phyloP scores from a whole-genome alignment of 2,329 filamentous ascomycete genomes.

The Cladophialophora bantiana region DNA sequence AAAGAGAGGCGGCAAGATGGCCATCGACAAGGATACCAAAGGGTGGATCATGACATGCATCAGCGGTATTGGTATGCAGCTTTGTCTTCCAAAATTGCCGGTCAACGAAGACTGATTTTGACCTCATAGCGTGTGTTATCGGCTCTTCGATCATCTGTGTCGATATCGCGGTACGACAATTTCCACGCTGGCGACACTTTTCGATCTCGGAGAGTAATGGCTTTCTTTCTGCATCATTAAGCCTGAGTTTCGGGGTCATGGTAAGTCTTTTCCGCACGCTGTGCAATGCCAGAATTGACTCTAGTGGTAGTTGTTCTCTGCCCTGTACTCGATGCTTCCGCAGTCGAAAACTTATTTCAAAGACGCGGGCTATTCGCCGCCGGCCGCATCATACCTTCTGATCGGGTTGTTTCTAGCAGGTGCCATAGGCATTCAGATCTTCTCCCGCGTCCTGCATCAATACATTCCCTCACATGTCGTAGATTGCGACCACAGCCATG shows the following conservation, averaged over 20 bases:
- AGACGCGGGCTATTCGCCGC: slow-evolving; percentile 70
- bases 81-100: neutral
- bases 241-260: slow-evolving; percentile 95
- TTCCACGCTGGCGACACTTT: slow-evolving; percentile 79
- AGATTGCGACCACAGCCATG: slow-evolving; percentile 57
- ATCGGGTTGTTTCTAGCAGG: slow-evolving; percentile 58
- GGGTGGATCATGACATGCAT: slow-evolving; percentile 90
- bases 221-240: slow-evolving; percentile 87
- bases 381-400: slow-evolving; percentile 63
- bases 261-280: slow-evolving; percentile 54
- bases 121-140: slow-evolving; percentile 61
- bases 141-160: slow-evolving; percentile 87
- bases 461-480: slow-evolving; percentile 57
- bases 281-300: slow-evolving; percentile 21
- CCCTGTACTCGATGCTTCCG: slow-evolving; percentile 91
- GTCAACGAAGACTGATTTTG: slow-evolving; percentile 27
- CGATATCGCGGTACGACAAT: slow-evolving; percentile 74
- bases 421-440: slow-evolving; percentile 54
- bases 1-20: slow-evolving; percentile 47
- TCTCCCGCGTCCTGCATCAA: slow-evolving; percentile 55
- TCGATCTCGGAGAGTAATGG: slow-evolving; percentile 86
- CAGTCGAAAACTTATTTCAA: slow-evolving; percentile 80
- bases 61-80: slow-evolving; percentile 73
- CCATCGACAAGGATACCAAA: slow-evolving; percentile 78
- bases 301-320: slow-evolving; percentile 77